Evolutionary conservation across 2,329 filamentous ascomycete species (phyloP).

Genomic region (Ophiosphaerella narmari): DNA sequence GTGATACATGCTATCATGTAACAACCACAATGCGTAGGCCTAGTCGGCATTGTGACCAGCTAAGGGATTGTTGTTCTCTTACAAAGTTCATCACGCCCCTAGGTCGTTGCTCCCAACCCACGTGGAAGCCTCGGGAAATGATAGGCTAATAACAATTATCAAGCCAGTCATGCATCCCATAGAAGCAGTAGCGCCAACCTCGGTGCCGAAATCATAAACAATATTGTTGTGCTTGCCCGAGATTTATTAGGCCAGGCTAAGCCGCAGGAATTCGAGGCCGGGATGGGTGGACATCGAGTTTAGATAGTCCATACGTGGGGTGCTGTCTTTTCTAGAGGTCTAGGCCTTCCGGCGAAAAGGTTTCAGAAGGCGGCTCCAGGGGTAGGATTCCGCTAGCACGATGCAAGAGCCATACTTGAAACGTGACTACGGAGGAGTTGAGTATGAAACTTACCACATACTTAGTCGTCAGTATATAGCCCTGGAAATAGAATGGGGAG

Average conservation of each 20-base stretch:
- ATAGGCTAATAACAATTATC: slow-evolving; percentile 43
- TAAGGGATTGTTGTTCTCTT: slow-evolving; percentile 49
- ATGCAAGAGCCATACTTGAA: slow-evolving; percentile 1
- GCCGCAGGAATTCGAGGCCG: slow-evolving; percentile 22
- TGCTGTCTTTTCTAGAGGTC: background rate
- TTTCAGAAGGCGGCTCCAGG: slow-evolving; percentile 55
- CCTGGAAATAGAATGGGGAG: background rate
- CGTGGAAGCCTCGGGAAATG: slow-evolving; percentile 50
- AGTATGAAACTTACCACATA: background rate
- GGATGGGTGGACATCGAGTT: too few species aligned
- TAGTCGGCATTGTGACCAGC: slow-evolving; percentile 48
- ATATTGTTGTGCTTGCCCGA: slow-evolving; percentile 57
- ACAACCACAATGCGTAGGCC: slow-evolving; percentile 56
- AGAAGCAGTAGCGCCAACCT: slow-evolving; percentile 62
- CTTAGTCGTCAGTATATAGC: background rate
- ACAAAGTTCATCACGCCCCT: slow-evolving; percentile 52
- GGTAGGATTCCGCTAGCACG: slow-evolving; percentile 63
- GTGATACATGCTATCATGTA: slow-evolving; percentile 57
- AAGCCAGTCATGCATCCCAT: slow-evolving; percentile 55
- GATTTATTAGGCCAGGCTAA: slow-evolving; percentile 39
- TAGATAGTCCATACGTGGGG: too few species aligned
- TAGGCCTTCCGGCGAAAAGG: background rate
- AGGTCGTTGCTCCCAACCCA: slow-evolving; percentile 24
- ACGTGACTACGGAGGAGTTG: background rate
- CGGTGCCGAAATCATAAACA: slow-evolving; percentile 63